phyloP scores from a whole-genome alignment of 495 filamentous ascomycete genomes.

The Lepidopterella palustris region DNA sequence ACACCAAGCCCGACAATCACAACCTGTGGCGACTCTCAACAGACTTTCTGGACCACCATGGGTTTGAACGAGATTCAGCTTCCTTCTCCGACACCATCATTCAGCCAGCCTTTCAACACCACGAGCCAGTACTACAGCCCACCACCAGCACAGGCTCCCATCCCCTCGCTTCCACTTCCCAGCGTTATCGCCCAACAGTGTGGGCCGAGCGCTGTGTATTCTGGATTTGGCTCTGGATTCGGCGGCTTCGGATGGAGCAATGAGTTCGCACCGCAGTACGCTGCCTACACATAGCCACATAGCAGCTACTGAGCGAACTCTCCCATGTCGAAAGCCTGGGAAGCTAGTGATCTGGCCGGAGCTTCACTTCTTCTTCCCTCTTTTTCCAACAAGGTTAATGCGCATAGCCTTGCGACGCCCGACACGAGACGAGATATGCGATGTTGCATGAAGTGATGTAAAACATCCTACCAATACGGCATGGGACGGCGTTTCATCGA shows the following conservation, averaged over 20 bases:
- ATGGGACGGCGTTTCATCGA: slow-evolving; percentile 30
- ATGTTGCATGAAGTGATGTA: slow-evolving; percentile 35
- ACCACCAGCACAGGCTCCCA: slow-evolving; percentile 49
- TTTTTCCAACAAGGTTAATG: slow-evolving; percentile 19
- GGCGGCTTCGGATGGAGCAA: slow-evolving; percentile 71
- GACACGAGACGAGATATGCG: slow-evolving; percentile 38
- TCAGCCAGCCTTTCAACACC: slow-evolving; percentile 66
- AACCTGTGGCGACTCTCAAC: slow-evolving; percentile 60
- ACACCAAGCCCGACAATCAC: slow-evolving; percentile 63
- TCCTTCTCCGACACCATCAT: slow-evolving; percentile 68
- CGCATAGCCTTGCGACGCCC: slow-evolving; percentile 28
- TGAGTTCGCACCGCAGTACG: slow-evolving; percentile 54
- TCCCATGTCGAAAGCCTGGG: slow-evolving; percentile 19
- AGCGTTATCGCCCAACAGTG: slow-evolving; percentile 85
- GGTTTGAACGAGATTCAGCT: slow-evolving; percentile 62
- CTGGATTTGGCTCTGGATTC: slow-evolving; percentile 65
- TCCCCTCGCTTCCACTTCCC: slow-evolving; percentile 76
- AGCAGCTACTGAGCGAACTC: slow-evolving; percentile 22
- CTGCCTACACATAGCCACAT: slow-evolving; percentile 53
- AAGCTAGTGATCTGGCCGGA: slow-evolving; percentile 27
- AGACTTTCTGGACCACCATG: slow-evolving; percentile 77
- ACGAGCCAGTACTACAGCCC: slow-evolving; percentile 61
- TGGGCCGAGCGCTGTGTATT: slow-evolving; percentile 56
- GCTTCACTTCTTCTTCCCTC: slow-evolving; percentile 18
- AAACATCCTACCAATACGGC: slow-evolving; percentile 23